These are phyloP conservation scores for Naumovozyma castellii DNA, from an alignment of 805 yeast species.

Conservation along the genomic window DNA sequence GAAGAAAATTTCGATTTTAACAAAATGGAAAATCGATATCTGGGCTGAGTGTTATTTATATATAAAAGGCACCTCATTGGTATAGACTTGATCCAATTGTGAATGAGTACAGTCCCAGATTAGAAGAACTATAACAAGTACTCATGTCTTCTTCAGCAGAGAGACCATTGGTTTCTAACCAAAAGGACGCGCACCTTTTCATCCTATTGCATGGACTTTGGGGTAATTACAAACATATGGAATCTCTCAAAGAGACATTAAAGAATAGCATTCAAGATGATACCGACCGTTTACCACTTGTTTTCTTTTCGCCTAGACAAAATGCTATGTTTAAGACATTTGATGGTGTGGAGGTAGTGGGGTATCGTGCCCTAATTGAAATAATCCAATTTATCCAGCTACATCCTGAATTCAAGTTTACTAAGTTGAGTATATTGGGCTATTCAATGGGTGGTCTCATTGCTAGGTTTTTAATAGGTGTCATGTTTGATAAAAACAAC, in stretches of 20 bases:
- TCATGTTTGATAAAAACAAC: slow-evolving; percentile 41
- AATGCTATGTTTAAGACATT: slow-evolving; percentile 69
- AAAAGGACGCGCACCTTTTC: slow-evolving; percentile 42
- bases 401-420: slow-evolving; percentile 23
- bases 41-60: no score
- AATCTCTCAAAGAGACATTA: slow-evolving; percentile 37
- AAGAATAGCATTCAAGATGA: slow-evolving; percentile 30
- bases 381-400: slow-evolving; percentile 38
- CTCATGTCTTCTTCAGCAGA: neutral
- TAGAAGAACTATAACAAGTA: neutral
- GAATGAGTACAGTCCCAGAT: no score
- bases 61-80: no score
- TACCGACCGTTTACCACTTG: slow-evolving; percentile 30
- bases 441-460: slow-evolving; percentile 87
- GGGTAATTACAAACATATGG: slow-evolving; percentile 57
- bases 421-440: slow-evolving; percentile 64
- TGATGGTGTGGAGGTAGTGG: slow-evolving; percentile 73
- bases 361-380: slow-evolving; percentile 62
- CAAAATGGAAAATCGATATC: neutral
- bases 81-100: no score
- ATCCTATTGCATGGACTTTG: slow-evolving; percentile 73
- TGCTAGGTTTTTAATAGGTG: slow-evolving; percentile 72
- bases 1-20: slow-evolving; percentile 1
- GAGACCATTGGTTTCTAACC: neutral
- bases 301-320: slow-evolving; percentile 42